Evolutionary conservation across 192 early-diverging fungal species (phyloP).

Genomic region (Coemansia sp.): DNA sequence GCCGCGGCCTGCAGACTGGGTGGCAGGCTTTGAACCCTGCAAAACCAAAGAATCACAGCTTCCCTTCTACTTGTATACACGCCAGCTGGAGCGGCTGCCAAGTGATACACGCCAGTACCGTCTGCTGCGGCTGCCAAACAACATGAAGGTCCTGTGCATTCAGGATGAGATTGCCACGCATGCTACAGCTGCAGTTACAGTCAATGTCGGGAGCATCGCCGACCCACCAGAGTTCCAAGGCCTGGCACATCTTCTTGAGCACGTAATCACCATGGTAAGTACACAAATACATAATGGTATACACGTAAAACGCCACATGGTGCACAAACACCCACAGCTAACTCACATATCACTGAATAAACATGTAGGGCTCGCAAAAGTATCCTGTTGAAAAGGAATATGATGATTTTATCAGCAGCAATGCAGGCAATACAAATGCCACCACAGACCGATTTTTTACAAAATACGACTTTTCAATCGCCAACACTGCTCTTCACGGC

Average conservation of each 20-base stretch:
- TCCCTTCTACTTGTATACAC: constrained; percentile 1
- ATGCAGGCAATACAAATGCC: constrained; percentile 14
- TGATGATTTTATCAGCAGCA: constrained; percentile 10
- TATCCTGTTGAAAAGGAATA: constrained; percentile 68
- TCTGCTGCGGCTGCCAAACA: constrained; percentile 50
- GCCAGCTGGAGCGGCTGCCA: constrained; percentile 34
- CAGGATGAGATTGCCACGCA: constrained; percentile 53
- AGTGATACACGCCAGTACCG: constrained; percentile 57
- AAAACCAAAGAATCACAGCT: not conserved
- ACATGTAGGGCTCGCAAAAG: constrained; percentile 48
- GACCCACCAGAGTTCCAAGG: constrained; percentile 61
- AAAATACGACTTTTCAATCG: constrained; percentile 9
- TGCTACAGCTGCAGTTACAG: constrained; percentile 54
- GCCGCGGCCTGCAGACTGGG: constrained; percentile 7
- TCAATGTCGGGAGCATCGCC: constrained; percentile 57
- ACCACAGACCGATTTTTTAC: constrained; percentile 2
- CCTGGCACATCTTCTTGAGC: constrained; percentile 66
- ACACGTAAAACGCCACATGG: not conserved
- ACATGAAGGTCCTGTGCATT: constrained; percentile 55
- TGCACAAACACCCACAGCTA: not conserved
- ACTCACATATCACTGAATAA: not conserved
- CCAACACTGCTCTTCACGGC: constrained; percentile 1
- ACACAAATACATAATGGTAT: not conserved
- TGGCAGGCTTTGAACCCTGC: not conserved
- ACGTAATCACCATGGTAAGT: constrained; percentile 55